These are phyloP conservation scores for Xylaria venustula DNA, from an alignment of 495 filamentous ascomycete genomes.

Conservation along the genomic window DNA sequence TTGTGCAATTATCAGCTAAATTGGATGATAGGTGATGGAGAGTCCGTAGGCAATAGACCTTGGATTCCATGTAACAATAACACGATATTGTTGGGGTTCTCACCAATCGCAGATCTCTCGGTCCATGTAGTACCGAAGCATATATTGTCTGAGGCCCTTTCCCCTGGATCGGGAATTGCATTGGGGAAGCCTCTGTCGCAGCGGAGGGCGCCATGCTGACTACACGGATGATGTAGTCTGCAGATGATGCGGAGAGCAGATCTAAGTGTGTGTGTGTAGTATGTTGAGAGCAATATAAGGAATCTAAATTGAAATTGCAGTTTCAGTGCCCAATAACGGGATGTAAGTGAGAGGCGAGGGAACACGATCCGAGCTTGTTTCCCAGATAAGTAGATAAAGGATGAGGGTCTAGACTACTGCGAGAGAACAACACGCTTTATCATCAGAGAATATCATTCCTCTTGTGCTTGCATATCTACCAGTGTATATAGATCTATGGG, in stretches of 20 bases:
- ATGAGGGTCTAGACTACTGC: not conserved
- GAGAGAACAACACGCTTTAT: not conserved
- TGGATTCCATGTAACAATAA: conserved; percentile 24
- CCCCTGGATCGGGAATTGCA: conserved; percentile 42
- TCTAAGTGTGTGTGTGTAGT: too few species aligned
- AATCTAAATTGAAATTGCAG: not conserved
- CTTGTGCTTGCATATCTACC: too few species aligned
- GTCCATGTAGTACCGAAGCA: conserved; percentile 53
- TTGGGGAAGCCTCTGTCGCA: conserved; percentile 39
- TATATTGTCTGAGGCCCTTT: conserved; percentile 40
- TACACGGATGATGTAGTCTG: conserved; percentile 32
- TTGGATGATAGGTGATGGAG: not conserved
- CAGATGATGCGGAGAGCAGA: not conserved
- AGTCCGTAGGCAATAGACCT: not conserved
- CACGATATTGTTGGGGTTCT: conserved; percentile 19
- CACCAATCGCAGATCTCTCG: conserved; percentile 52
- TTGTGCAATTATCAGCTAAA: not conserved
- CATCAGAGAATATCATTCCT: too few species aligned
- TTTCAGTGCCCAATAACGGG: not conserved
- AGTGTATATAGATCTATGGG: not conserved
- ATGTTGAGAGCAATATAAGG: not conserved
- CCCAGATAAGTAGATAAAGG: not conserved
- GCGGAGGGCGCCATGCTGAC: conserved; percentile 47
- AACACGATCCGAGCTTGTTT: not conserved
- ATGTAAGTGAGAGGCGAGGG: not conserved